Conservation (phyloP, 2,329 filamentous ascomycete species). For the Monosporascus sp. region DNA sequence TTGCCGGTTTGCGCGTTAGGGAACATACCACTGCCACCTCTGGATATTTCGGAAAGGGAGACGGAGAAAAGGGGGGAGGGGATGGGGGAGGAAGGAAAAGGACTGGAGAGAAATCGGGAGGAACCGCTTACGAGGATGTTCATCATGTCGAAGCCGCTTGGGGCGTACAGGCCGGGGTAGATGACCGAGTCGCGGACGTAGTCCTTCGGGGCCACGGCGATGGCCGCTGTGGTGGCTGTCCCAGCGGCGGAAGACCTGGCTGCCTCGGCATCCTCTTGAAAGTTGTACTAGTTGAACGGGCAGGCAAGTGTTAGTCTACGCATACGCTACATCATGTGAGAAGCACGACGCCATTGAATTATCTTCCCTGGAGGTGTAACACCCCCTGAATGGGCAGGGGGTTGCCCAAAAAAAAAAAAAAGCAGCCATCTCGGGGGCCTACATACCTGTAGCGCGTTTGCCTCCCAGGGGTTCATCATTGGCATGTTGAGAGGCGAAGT, state of each 20-base stretch:
- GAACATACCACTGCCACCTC: neutral
- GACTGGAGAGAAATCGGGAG: neutral
- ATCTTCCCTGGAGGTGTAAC: too few species aligned
- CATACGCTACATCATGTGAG: conserved; percentile 5
- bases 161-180: conserved; percentile 51
- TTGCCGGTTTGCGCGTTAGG: neutral
- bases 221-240: conserved; percentile 1
- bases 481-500: conserved; percentile 6
- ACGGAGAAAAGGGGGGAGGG: neutral
- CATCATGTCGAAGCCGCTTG: conserved; percentile 52
- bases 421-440: neutral
- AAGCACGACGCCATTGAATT: too few species aligned
- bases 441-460: conserved; percentile 26
- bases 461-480: conserved; percentile 29
- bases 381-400: too few species aligned
- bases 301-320: conserved; percentile 2
- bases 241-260: neutral
- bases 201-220: conserved; percentile 11
- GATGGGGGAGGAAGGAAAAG: neutral
- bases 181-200: conserved; percentile 41
- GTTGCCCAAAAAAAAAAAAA: too few species aligned
- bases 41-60: too few species aligned
- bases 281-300: conserved; percentile 18
- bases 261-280: conserved; percentile 12
- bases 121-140: conserved; percentile 42